These are phyloP conservation scores for Penicillium sp. DNA, from an alignment of 2,329 filamentous ascomycete genomes.

Conservation along the genomic window DNA sequence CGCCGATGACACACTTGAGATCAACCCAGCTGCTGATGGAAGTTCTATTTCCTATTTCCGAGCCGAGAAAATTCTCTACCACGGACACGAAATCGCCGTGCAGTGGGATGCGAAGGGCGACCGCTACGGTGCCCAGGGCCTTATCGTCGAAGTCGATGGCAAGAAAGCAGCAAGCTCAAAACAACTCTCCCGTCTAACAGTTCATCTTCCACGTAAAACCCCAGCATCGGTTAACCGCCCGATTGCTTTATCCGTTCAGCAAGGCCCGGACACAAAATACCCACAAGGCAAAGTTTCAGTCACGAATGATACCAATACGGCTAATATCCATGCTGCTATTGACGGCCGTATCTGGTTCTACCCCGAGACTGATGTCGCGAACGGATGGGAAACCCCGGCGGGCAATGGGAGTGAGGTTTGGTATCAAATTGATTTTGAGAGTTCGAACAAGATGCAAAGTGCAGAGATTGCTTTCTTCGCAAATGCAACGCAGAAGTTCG, in stretches of 20 bases:
- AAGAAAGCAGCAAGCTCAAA: slow-evolving; percentile 12
- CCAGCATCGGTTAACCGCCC: slow-evolving; percentile 16
- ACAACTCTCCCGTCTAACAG: slow-evolving; percentile 12
- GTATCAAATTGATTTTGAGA: slow-evolving; percentile 22
- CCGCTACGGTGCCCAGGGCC: slow-evolving; percentile 14
- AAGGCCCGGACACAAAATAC: slow-evolving; percentile 7
- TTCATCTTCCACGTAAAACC: background rate
- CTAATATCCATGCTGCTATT: slow-evolving; percentile 19
- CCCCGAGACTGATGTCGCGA: slow-evolving; percentile 18
- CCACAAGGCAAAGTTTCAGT: slow-evolving; percentile 22
- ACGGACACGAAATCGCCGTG: slow-evolving; percentile 47
- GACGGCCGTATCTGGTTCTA: slow-evolving; percentile 27
- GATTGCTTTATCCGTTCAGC: slow-evolving; percentile 20
- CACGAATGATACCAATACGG: slow-evolving; percentile 2
- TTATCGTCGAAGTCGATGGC: slow-evolving; percentile 21
- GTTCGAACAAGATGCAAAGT: background rate
- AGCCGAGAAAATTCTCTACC: slow-evolving; percentile 47
- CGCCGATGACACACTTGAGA: slow-evolving; percentile 43
- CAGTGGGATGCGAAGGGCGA: slow-evolving; percentile 43
- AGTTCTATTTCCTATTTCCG: slow-evolving; percentile 45
- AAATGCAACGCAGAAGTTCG: slow-evolving; percentile 15
- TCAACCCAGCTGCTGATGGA: slow-evolving; percentile 44
- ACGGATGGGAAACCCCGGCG: slow-evolving; percentile 25
- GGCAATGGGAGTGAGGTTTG: slow-evolving; percentile 24
- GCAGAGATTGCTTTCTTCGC: slow-evolving; percentile 25